Conservation (phyloP, 108 stramenopile species). For the Nitzschia putrida region DNA sequence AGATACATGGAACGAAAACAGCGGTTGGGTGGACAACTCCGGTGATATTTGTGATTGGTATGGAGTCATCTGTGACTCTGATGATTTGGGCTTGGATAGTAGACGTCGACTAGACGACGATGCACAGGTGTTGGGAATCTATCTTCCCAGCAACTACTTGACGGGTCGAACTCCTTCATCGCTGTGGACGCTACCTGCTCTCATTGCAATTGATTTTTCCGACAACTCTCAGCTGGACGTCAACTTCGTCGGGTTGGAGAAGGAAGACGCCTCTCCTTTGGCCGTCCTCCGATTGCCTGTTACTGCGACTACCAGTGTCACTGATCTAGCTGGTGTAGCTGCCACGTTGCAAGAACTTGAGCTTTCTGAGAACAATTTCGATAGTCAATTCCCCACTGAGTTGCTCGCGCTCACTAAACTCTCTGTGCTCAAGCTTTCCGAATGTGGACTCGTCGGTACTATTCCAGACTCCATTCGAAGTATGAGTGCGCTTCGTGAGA, state of each 20-base stretch:
- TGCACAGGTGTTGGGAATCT: constrained; percentile 17
- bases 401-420: constrained; percentile 50
- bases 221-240: constrained; percentile 23
- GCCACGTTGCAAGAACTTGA: constrained; percentile 13
- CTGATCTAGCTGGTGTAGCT: neutral
- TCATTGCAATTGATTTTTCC: constrained; percentile 10
- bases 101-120: neutral
- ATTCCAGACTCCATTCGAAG: constrained; percentile 18
- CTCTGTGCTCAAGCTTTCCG: constrained; percentile 30
- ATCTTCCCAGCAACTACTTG: constrained; percentile 24
- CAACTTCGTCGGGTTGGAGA: constrained; percentile 20
- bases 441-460: constrained; percentile 24
- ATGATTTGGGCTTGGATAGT: neutral
- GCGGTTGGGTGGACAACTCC: constrained; percentile 26
- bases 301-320: constrained; percentile 27
- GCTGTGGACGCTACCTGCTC: constrained; percentile 24
- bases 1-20: constrained; percentile 33
- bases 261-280: neutral
- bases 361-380: constrained; percentile 15
- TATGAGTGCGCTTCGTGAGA: constrained; percentile 13
- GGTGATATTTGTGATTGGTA: constrained; percentile 43
- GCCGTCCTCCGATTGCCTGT: neutral
- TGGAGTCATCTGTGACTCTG: constrained; percentile 29
- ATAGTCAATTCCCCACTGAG: constrained; percentile 46
- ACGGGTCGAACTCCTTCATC: constrained; percentile 25